A percentile compares a stretch with the other conserved stretches of the same genome.
phyloP scores from a whole-genome alignment of 352 stramenopile genomes.

The Phytophthora tentaculata region DNA sequence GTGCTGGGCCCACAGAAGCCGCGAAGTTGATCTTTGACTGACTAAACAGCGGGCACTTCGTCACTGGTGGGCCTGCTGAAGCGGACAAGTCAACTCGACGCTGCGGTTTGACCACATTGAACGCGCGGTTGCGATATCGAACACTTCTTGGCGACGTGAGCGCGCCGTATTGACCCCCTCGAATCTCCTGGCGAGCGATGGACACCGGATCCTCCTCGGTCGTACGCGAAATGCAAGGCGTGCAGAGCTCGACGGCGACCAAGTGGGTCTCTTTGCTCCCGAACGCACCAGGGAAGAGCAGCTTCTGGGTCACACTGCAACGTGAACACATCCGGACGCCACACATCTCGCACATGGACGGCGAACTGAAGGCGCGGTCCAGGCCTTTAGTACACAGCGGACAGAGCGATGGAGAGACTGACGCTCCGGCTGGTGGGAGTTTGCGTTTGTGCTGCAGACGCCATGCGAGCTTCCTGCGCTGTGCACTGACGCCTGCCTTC shows the following conservation, averaged over 20 bases:
- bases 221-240: slow-evolving; percentile 29
- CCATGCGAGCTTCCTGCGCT: slow-evolving; percentile 42
- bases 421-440: slow-evolving; percentile 1
- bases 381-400: slow-evolving; percentile 23
- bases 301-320: slow-evolving; percentile 34
- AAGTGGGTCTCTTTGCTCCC: slow-evolving; percentile 31
- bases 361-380: slow-evolving; percentile 28
- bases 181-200: slow-evolving; percentile 42
- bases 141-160: slow-evolving; percentile 27
- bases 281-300: slow-evolving; percentile 29
- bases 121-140: slow-evolving; percentile 14
- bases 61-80: slow-evolving; percentile 23
- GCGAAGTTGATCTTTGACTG: slow-evolving; percentile 23
- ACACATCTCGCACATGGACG: slow-evolving; percentile 39
- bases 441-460: slow-evolving; percentile 43
- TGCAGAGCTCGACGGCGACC: slow-evolving; percentile 32
- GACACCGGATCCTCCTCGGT: slow-evolving; percentile 28
- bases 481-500: slow-evolving; percentile 38
- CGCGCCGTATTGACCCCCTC: slow-evolving; percentile 36
- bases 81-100: slow-evolving; percentile 19
- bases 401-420: slow-evolving; percentile 15
- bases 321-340: slow-evolving; percentile 35
- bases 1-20: slow-evolving; percentile 19
- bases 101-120: slow-evolving; percentile 14
- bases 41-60: slow-evolving; percentile 5